Evolutionary conservation across 192 early-diverging fungal genomes (phyloP).

Genomic region (Coemansia sp.): DNA sequence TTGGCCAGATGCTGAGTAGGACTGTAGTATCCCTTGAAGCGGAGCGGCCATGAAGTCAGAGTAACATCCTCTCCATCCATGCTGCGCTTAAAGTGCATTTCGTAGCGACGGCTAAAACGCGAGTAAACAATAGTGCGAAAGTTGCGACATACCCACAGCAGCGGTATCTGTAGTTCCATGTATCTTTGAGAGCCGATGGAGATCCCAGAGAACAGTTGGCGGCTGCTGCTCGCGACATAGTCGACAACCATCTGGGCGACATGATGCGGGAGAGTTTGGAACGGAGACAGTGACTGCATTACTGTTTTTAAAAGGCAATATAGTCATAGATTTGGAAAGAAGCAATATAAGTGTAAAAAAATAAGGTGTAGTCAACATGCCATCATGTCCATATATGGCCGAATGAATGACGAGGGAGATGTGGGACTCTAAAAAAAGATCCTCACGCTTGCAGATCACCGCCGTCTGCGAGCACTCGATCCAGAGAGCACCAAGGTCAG

Average conservation of each 20-base stretch:
- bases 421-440: neutral
- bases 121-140: conserved; percentile 1
- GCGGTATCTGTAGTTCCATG: neutral
- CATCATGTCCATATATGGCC: conserved; percentile 6
- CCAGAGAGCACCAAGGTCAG: conserved; percentile 44
- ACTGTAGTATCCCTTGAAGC: neutral
- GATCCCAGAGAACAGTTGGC: neutral
- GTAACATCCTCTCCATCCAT: neutral
- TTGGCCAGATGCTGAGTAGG: neutral
- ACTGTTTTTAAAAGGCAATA: neutral
- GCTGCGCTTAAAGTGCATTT: neutral
- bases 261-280: neutral
- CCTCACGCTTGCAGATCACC: conserved; percentile 9
- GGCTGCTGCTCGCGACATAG: neutral
- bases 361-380: neutral
- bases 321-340: neutral
- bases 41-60: neutral
- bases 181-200: neutral
- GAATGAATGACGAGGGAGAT: neutral
- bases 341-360: neutral
- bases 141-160: conserved; percentile 1
- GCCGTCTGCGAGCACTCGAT: conserved; percentile 32
- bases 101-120: neutral
- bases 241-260: neutral
- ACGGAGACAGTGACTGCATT: neutral